Conservation (phyloP, 345 rosid species). For the Geranium brycei region DNA sequence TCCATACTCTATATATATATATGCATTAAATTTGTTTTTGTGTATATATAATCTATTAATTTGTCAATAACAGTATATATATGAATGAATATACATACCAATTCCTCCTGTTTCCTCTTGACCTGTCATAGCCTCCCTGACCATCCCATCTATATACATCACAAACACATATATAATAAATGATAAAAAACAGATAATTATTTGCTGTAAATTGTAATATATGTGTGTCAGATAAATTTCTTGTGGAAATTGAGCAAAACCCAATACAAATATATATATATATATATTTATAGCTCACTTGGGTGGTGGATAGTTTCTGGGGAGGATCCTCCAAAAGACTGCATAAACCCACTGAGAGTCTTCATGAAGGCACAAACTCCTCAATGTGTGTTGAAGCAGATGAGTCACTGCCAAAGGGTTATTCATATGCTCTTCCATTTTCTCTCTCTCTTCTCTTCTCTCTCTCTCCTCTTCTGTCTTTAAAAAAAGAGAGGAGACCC, state of each 20-base stretch:
- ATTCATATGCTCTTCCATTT: slow-evolving; percentile 66
- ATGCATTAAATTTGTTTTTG: no score
- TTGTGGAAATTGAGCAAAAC: no score
- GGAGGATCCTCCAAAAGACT: slow-evolving; percentile 98
- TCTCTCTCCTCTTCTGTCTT: slow-evolving; percentile 31
- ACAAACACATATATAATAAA: neutral
- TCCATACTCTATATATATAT: no score
- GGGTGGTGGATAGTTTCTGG: slow-evolving; percentile 96
- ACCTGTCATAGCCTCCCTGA: slow-evolving; percentile 88
- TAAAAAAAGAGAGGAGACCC: slow-evolving; percentile 36
- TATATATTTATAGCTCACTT: slow-evolving; percentile 37
- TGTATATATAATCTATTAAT: no score
- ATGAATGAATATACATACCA: slow-evolving; percentile 33
- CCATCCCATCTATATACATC: slow-evolving; percentile 64
- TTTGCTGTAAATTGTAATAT: neutral
- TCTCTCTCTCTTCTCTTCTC: neutral
- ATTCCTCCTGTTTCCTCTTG: slow-evolving; percentile 94
- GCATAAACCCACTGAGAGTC: slow-evolving; percentile 98
- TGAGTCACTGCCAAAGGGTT: slow-evolving; percentile 74
- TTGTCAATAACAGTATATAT: no score
- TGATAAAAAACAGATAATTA: neutral
- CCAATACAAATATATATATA: no score
- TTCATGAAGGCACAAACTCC: slow-evolving; percentile 80
- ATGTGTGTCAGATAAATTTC: no score
- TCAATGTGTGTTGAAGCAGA: slow-evolving; percentile 91